Base-by-base conservation (phyloP, 1,284 basidiomycete genomes). In the Pisolithus thermaeus region DNA sequence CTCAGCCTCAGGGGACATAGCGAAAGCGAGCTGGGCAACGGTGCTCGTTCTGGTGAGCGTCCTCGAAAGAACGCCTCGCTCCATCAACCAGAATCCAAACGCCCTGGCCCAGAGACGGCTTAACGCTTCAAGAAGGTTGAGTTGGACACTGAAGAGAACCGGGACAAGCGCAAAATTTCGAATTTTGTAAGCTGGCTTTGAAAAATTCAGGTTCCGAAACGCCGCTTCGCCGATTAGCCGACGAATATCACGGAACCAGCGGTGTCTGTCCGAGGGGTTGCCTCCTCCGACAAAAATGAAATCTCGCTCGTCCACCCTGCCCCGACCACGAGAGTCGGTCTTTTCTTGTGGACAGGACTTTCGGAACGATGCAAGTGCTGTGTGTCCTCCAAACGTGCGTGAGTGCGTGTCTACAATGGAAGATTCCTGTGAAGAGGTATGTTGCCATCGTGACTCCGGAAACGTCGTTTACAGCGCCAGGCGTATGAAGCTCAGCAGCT, bases 401-500 rank as follows among this genome's bases (percentile, higher is more conserved):
- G 86, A 88, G 64, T 88, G 86, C 59, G 86, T 90, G 3, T 70
- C 75, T 53, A 80, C 83, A 0, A 79, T 89, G 73, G 83, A 87
- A 58, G 83, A 87, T 58, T 87, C 85, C 58, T 87, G 83, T 59
- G 81, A 87, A 61, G 84, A 87, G 78, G 81, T 77, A 53, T 43
- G 59, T 52, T 32, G 36, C 32, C 3, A 22, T 50, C 28, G 14
- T 32, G 3, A 22, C 3, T 30, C 38, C 42, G 7, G 42, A 27
- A 22, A 23, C 18, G 16, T 25, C 23, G 27, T 45, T 46, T 35
- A 52, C 22, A 12, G 22, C 47, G 4, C 35, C 48, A 89, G 84
- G 78, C 80, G 16, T 71, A 79, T 53, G 84, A 84, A 63, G 78
- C 84, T 7, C 83, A 88, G 56, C 72, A 79, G 35, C 71, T 86